Evolutionary conservation across 106 monocot genomes (phyloP).

Genomic region (Platanthera zijinensis): DNA sequence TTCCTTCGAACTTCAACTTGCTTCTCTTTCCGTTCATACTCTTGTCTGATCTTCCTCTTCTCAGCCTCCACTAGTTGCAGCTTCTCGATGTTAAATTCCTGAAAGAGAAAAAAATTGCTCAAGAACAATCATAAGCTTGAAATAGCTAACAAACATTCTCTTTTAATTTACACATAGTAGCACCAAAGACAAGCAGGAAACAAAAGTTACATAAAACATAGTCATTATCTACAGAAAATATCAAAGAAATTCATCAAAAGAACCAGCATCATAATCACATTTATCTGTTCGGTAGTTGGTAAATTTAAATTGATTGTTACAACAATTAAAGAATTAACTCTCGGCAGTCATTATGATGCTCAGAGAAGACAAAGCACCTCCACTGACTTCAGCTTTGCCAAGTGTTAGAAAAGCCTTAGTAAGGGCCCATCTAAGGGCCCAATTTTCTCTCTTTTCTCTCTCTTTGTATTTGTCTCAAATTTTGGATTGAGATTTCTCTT

Average conservation of each 20-base stretch:
- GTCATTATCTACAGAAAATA: background rate
- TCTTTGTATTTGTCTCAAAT: too few relatives aligned
- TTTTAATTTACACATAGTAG: background rate
- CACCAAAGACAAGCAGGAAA: background rate
- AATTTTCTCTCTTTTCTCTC: too few relatives aligned
- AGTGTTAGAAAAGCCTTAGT: too few relatives aligned
- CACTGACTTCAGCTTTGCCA: too few relatives aligned
- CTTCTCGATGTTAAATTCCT: conserved; percentile 99
- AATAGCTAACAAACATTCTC: background rate
- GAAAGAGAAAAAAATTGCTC: conserved; percentile 4
- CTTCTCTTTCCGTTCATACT: conserved; percentile 88
- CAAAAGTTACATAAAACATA: background rate
- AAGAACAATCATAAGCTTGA: background rate
- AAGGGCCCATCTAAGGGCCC: too few relatives aligned
- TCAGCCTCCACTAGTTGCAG: conserved; percentile 91
- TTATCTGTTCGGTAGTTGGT: background rate
- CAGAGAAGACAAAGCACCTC: background rate
- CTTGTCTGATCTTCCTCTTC: conserved; percentile 88
- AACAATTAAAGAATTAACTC: background rate
- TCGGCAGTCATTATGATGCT: background rate
- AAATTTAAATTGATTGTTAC: background rate
- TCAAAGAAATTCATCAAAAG: background rate
- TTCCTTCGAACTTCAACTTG: conserved; percentile 87
- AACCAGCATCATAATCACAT: background rate
- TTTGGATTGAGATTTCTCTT: too few relatives aligned